Percentiles rank a stretch among this genome's conserved stretches.
phyloP scores from a whole-genome alignment of 1,284 basidiomycete species.

The Exobasidium rhododendri region DNA sequence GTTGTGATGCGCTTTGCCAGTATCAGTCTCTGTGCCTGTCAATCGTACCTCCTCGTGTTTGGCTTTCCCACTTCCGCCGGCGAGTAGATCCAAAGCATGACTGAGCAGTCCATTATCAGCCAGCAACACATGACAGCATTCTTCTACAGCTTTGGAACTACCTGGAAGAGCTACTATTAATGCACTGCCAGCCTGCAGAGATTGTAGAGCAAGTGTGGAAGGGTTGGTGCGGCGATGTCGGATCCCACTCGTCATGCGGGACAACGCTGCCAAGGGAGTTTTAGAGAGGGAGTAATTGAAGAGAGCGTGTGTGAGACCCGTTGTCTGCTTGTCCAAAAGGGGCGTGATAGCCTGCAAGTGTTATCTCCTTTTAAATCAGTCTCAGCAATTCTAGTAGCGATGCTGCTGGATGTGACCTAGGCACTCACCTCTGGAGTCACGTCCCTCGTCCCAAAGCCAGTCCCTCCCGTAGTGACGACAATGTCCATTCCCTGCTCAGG shows the following conservation, averaged over 20 bases:
- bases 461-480: conserved; percentile 74
- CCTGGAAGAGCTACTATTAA: conserved; percentile 78
- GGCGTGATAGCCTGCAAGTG: conserved; percentile 63
- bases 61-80: conserved; percentile 65
- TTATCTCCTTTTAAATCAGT: not conserved
- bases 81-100: conserved; percentile 73
- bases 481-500: conserved; percentile 13
- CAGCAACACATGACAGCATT: conserved; percentile 69
- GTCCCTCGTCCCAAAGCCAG: conserved; percentile 76
- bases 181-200: conserved; percentile 56
- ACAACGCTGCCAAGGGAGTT: conserved; percentile 75
- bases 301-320: conserved; percentile 75
- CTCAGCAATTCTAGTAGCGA: not conserved
- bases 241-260: conserved; percentile 75
- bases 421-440: conserved; percentile 70
- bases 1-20: conserved; percentile 14
- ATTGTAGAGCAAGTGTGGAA: not conserved
- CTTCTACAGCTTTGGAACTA: conserved; percentile 75
- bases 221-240: conserved; percentile 10
- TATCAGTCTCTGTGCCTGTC: conserved; percentile 13
- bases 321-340: conserved; percentile 69
- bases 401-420: conserved; percentile 4
- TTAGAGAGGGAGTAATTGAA: conserved; percentile 67
- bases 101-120: conserved; percentile 58
- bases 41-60: conserved; percentile 59